Base-by-base conservation (phyloP, 768 basidiomycete species). In the Boletus rubescentipes region DNA sequence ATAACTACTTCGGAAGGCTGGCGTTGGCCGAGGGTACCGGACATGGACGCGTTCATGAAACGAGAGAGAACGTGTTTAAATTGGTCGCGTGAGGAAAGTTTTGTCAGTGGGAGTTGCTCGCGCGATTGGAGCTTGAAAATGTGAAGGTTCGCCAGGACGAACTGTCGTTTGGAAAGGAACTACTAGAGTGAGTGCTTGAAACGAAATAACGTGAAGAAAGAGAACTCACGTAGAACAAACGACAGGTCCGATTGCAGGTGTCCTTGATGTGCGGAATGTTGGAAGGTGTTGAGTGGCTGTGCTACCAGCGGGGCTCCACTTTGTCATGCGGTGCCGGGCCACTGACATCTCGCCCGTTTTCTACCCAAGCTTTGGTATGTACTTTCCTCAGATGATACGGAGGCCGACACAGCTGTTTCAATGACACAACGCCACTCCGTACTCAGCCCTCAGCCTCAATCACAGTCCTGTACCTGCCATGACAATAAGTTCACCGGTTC, bases 61-160 rank as follows among this genome's bases (percentile, higher is more conserved):
- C 76, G 80, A 53, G 76, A 68, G 42, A 86, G 67, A 50, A 80
- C 78, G 63, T 80, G 81, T 53, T 73, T 74, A 60, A 89, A 86
- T 61, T 87, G 82, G 38, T 81, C 77, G 49, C 69, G 66, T 4
- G 81, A 58, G 2, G 84, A 75, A 35, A 81, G 70, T 0, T 76
- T 76, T 32, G 84, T 81, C 46, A 79, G 73, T 10, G 73, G 71
- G 4, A 70, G 62, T 32, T 66, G 71, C 45, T 68, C 63, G 31
- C 70, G 69, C 32, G 58, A 59, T 26, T 68, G 55, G 51, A 59
- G 61, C 51, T 57, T 70, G 61, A 61, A 68, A 14, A 32, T 49
- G 42, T 51, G 15, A 26, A 72, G 60, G 45, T 66, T 61, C 9
- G 68, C 68, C 68, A 70, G 70, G 58, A 67, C 61, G 66, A 60